Evolutionary conservation across 2,329 filamentous ascomycete species (phyloP), one percentile per base, ranked within the genome.

Genomic region (Helotiales sp.): DNA sequence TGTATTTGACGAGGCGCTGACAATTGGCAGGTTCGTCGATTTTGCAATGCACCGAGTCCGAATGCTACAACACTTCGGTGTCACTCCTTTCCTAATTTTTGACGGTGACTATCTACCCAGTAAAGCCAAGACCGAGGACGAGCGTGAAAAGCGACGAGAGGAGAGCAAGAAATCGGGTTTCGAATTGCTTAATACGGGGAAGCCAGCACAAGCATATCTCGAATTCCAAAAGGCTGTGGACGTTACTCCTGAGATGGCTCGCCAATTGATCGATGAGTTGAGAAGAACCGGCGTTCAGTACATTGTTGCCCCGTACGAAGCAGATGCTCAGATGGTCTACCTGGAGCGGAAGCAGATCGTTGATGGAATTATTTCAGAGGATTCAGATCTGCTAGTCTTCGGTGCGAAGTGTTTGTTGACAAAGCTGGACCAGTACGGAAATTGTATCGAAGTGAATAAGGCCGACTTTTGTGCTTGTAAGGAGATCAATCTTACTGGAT

Each of bases 151-250:
- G 63, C 85, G 85, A 61, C 85, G 95, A 48, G 86, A 91, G 63
- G 88, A 93, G 59, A 91, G 87, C 74, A 91, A 84, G 71, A 84
- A 83, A 69, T 72, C 85, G 2, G 95, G 93, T 0, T 75, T 93
- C 58, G 91, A 95, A 69, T 77, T 97, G 10, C 79, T 96, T 56
- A 87, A 87, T 60, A 88, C 92, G 31, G 93, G 95, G 27, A 93
- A 93, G 71, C 80, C 83, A 1, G 81, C 88, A 0, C 89, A 93
- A 69, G 95, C 95, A 9, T 85, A 93, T 57, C 79, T 87, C 46
- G 92, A 98, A 73, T 83, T 98, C 56, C 93, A 98, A 71, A 99
- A 98, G 73, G 90, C 93, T 46, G 89, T 98, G 59, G 95, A 99
- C 72, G 87, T 99, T 34, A 98, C 95, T 1, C 93, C 96, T 2